A percentile compares a stretch with the other conserved stretches of the same genome.
Evolutionary conservation across 495 filamentous ascomycete genomes (phyloP).

Genomic region (Penicillium odoratum): DNA sequence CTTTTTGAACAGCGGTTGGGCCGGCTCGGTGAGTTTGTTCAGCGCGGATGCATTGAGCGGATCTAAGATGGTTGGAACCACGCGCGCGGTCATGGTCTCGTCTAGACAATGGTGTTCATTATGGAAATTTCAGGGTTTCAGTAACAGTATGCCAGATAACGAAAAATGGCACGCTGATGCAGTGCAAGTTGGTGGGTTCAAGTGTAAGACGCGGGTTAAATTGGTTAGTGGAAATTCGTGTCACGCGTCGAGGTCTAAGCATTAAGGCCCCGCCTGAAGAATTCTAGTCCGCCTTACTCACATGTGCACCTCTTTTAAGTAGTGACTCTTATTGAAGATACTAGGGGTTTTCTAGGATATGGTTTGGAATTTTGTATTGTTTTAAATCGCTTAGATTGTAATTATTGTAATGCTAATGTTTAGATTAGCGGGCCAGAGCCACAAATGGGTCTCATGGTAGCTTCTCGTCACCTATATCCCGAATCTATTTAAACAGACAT

Average conservation of each 20-base stretch:
- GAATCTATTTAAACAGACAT: not conserved
- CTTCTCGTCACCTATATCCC: constrained; percentile 10
- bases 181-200: constrained; percentile 12
- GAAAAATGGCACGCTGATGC: constrained; percentile 12
- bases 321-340: not conserved
- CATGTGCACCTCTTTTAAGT: no score
- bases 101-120: constrained; percentile 22
- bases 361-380: not conserved
- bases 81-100: constrained; percentile 42
- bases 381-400: constrained; percentile 15
- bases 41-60: constrained; percentile 34
- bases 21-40: constrained; percentile 33
- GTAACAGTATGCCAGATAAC: constrained; percentile 7
- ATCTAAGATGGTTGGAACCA: constrained; percentile 33
- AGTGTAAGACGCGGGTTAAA: constrained; percentile 13
- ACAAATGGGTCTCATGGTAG: constrained; percentile 1
- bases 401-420: constrained; percentile 51
- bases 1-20: constrained; percentile 32
- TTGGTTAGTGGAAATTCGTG: constrained; percentile 24
- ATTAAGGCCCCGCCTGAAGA: constrained; percentile 13
- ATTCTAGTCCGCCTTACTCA: not conserved
- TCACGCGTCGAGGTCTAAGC: constrained; percentile 36
- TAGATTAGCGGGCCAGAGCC: constrained; percentile 41
- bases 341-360: not conserved
- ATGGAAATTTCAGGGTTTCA: constrained; percentile 5